phyloP scores from a whole-genome alignment of 1,284 basidiomycete genomes.

The Trametes polyzona region DNA sequence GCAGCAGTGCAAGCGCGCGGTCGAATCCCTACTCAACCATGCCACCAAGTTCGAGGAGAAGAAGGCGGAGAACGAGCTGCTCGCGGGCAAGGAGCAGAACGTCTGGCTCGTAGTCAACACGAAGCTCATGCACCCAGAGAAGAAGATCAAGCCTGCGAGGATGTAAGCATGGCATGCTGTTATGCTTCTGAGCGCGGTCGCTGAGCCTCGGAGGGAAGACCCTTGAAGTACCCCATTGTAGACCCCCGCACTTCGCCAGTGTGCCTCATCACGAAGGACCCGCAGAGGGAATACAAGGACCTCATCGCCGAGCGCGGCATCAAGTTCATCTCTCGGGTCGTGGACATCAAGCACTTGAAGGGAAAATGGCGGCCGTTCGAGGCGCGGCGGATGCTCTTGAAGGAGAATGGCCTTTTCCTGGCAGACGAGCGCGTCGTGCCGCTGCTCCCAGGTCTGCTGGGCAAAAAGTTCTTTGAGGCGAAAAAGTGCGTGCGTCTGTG shows the following conservation, averaged over 20 bases:
- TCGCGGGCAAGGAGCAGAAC: conserved; percentile 78
- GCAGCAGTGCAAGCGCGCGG: conserved; percentile 77
- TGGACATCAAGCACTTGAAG: conserved; percentile 87
- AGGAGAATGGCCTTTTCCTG: conserved; percentile 91
- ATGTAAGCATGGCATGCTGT: conserved; percentile 62
- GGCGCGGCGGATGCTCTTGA: conserved; percentile 82
- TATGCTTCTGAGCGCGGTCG: background rate
- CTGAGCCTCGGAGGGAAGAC: conserved; percentile 46
- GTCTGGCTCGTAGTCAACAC: conserved; percentile 87
- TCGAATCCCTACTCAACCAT: conserved; percentile 76
- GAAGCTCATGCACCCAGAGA: conserved; percentile 77
- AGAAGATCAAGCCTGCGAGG: conserved; percentile 80
- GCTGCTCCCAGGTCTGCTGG: conserved; percentile 86
- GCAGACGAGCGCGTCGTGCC: conserved; percentile 91
- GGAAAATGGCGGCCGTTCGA: conserved; percentile 95
- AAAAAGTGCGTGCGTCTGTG: conserved; percentile 76
- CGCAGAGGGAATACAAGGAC: conserved; percentile 96
- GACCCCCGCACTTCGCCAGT: conserved; percentile 80
- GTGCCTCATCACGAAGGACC: conserved; percentile 94
- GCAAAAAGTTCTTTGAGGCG: conserved; percentile 90
- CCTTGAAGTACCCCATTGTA: conserved; percentile 80
- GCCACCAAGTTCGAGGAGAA: conserved; percentile 65
- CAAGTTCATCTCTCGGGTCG: conserved; percentile 91
- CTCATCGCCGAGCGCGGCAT: conserved; percentile 79
- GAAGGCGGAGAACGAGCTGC: conserved; percentile 75